A percentile compares a stretch with the other conserved stretches of the same genome.
Evolutionary conservation across 805 yeast species (phyloP).

Genomic region (Saturnispora zaruensis): DNA sequence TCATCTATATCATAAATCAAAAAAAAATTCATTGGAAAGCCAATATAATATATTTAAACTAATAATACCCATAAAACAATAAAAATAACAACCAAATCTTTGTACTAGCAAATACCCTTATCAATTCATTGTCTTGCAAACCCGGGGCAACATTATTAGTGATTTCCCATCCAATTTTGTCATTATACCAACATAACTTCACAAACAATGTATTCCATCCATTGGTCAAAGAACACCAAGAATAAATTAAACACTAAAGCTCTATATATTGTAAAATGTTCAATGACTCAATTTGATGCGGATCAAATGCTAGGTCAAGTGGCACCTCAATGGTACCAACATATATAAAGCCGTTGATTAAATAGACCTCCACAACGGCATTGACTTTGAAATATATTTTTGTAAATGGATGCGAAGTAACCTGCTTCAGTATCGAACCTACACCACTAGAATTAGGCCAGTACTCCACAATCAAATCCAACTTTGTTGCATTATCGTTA

Average conservation of each 20-base stretch:
- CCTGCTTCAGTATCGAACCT: slow-evolving; percentile 26
- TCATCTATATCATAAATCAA: neutral
- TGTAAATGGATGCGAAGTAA: slow-evolving; percentile 27
- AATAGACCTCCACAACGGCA: slow-evolving; percentile 14
- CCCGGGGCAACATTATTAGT: too few species aligned
- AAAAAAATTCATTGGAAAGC: neutral
- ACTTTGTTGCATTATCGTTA: slow-evolving; percentile 19
- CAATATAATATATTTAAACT: neutral
- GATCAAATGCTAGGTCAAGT: neutral
- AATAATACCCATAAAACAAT: neutral
- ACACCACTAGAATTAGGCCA: slow-evolving; percentile 29
- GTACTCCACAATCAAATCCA: slow-evolving; percentile 25
- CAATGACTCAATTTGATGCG: neutral
- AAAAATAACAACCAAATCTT: neutral
- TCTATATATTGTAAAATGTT: neutral
- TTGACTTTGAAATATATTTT: slow-evolving; percentile 29
- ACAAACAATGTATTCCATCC: neutral
- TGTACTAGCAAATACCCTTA: neutral
- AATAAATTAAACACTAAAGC: neutral
- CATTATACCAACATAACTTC: too few species aligned
- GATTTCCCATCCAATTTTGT: too few species aligned
- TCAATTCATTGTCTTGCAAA: neutral
- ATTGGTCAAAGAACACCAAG: neutral
- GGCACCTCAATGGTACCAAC: neutral
- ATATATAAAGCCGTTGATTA: neutral